Evolutionary conservation across 2,329 filamentous ascomycete species (phyloP), one percentile per base, ranked within the genome.

Genomic region (Colletotrichum magnum): DNA sequence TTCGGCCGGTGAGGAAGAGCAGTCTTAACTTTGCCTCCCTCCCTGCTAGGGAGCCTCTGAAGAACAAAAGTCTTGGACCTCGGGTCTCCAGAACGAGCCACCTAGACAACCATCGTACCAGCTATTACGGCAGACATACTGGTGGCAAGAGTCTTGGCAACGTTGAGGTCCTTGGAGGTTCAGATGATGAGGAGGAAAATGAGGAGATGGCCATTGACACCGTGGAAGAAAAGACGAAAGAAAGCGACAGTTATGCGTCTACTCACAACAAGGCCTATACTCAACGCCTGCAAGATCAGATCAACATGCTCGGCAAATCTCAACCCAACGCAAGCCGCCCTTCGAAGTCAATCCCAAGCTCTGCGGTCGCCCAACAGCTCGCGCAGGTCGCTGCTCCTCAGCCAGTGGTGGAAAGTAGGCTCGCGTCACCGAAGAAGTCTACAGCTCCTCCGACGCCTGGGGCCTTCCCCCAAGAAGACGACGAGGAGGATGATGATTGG

Each of bases 21-120:
- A 98, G 95, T 78, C 87, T 99, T 69, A 97, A 93, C 68, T 98
- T 99, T 81, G 94, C 96, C 45, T 94, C 96, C 18, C 85, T 99
- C 13, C 96, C 96, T 36, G 95, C 95, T 3, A 89, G 96, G 70
- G 95, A 98, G 76, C 95, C 95, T 43, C 84, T 98, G 60, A 89
- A 89, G 16, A 97, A 97, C 79, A 95, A 95, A 82, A 97, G 93
- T 78, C 89, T 94, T 75, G 94, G 91, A 16, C 86, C 88, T 21
- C 87, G 93, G 58, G 82, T 89, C 59, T 95, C 94, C 24, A 87
- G 93, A 69, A 93, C 90, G 6, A 97, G 94, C 75, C 92, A 97
- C 73, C 78, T 95, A 43, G 93, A 97, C 60, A 87, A 89, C 68
- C 84, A 85, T n/a, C 87, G 92, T 68, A 89, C 87, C 54, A 95